Percentiles rank a stretch among this genome's conserved stretches.
phyloP scores from a whole-genome alignment of 768 basidiomycete genomes.

The Tylopilus plumbeoviolaceoides region DNA sequence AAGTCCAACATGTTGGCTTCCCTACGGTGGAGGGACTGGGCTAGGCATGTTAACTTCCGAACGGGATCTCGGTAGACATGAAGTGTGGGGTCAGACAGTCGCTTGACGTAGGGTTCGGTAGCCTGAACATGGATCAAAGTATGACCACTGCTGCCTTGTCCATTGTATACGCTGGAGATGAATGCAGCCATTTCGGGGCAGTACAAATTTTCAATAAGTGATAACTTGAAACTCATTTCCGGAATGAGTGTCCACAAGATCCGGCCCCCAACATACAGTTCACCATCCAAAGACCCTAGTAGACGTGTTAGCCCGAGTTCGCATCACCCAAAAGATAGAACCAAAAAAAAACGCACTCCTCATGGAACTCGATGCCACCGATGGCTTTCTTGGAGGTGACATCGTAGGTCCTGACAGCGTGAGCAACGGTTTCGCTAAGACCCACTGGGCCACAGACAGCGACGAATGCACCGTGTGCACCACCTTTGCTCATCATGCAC shows the following conservation, averaged over 20 bases:
- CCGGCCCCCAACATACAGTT: background rate
- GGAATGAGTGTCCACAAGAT: background rate
- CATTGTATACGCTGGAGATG: background rate
- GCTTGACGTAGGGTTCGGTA: background rate
- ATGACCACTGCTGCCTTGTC: background rate
- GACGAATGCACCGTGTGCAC: conserved; percentile 33
- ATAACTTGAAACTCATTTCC: background rate
- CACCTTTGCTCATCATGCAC: conserved; percentile 35
- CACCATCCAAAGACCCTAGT: conserved; percentile 27
- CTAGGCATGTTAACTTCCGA: background rate
- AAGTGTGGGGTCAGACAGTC: background rate
- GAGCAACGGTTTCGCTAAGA: conserved; percentile 31
- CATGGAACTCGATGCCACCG: conserved; percentile 38
- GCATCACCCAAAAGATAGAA: background rate
- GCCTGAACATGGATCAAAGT: background rate
- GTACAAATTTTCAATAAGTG: background rate
- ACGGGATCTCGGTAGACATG: background rate
- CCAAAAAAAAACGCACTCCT: conserved; percentile 32
- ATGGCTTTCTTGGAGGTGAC: conserved; percentile 22
- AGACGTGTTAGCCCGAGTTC: background rate
- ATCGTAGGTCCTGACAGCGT: conserved; percentile 29
- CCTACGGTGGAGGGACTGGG: background rate
- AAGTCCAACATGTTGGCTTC: background rate
- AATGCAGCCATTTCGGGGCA: background rate
- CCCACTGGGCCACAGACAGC: conserved; percentile 38